Conservation (phyloP, 495 filamentous ascomycete genomes). For the Aspergillus biplanus region DNA sequence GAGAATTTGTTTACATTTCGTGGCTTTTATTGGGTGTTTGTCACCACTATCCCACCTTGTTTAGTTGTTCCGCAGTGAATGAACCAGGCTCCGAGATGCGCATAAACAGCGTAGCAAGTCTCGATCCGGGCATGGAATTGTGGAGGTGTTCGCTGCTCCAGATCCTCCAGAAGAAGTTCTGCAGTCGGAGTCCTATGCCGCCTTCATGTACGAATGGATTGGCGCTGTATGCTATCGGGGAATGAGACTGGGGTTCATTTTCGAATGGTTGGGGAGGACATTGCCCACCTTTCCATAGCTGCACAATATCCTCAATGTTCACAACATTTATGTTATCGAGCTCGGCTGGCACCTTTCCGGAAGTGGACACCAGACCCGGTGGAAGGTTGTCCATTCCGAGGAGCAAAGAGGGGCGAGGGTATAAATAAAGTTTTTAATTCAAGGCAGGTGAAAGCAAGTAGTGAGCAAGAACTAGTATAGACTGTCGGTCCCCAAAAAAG, state of each 20-base stretch:
- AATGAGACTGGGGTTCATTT: slow-evolving; percentile 13
- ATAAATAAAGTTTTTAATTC: not conserved
- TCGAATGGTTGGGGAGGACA: slow-evolving; percentile 1
- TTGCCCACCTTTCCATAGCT: slow-evolving; percentile 53
- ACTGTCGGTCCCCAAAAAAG: not conserved
- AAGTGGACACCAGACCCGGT: slow-evolving; percentile 53
- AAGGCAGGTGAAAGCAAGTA: not conserved
- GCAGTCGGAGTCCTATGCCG: slow-evolving; percentile 47
- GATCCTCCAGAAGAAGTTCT: slow-evolving; percentile 60
- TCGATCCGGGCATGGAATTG: slow-evolving; percentile 33
- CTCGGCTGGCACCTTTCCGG: slow-evolving; percentile 31
- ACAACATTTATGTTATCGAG: slow-evolving; percentile 35
- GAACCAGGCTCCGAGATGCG: slow-evolving; percentile 40
- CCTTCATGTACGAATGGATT: slow-evolving; percentile 42
- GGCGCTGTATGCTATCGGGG: slow-evolving; percentile 44
- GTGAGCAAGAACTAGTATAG: not conserved
- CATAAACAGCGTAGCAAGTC: slow-evolving; percentile 44
- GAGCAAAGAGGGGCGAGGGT: slow-evolving; percentile 1
- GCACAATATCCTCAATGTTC: slow-evolving; percentile 41
- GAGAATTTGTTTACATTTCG: not conserved
- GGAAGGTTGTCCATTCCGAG: slow-evolving; percentile 51
- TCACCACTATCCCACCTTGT: slow-evolving; percentile 15
- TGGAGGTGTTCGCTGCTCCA: slow-evolving; percentile 43
- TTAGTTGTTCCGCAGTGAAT: slow-evolving; percentile 1
- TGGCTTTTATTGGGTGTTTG: not conserved